Conservation (phyloP, 1,284 basidiomycete species). For the Cutaneotrichosporon spelunceum region DNA sequence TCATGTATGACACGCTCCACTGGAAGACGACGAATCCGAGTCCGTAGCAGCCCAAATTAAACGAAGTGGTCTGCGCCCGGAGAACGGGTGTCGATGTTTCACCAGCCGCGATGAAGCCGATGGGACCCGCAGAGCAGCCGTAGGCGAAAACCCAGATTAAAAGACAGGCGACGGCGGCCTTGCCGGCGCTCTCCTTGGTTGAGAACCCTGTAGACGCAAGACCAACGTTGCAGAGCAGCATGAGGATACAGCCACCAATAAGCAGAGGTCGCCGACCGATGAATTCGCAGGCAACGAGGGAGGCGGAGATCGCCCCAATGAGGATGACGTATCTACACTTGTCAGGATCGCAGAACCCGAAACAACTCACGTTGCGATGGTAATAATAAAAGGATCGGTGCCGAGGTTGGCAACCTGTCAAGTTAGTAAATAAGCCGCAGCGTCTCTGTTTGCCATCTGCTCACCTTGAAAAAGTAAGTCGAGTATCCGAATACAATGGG, state of each 20-base stretch:
- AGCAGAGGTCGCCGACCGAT: slow-evolving; percentile 30
- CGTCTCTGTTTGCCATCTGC: too few species aligned
- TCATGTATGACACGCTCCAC: slow-evolving; percentile 29
- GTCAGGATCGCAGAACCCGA: too few species aligned
- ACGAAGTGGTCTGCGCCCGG: slow-evolving; percentile 27
- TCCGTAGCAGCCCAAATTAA: slow-evolving; percentile 12
- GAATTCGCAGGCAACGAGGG: slow-evolving; percentile 23
- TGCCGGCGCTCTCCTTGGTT: slow-evolving; percentile 7
- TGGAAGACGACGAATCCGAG: slow-evolving; percentile 25
- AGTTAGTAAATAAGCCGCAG: too few species aligned
- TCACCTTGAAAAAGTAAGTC: slow-evolving; percentile 46
- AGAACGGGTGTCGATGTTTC: slow-evolving; percentile 27
- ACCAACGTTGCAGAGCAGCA: slow-evolving; percentile 30
- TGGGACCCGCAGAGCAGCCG: slow-evolving; percentile 23
- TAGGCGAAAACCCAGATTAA: slow-evolving; percentile 29
- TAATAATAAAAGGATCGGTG: slow-evolving; percentile 31
- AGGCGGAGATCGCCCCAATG: slow-evolving; percentile 10
- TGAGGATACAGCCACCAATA: slow-evolving; percentile 26
- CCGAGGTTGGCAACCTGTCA: slow-evolving; percentile 50
- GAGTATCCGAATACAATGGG: slow-evolving; percentile 30
- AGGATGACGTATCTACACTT: background rate
- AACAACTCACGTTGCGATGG: slow-evolving; percentile 26
- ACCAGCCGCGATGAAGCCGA: slow-evolving; percentile 26
- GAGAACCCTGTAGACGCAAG: slow-evolving; percentile 24
- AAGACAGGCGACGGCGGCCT: slow-evolving; percentile 24